Evolutionary conservation across 2,329 filamentous ascomycete genomes (phyloP), one percentile per base, ranked within the genome.

Genomic region (Phialocephala subalpina): DNA sequence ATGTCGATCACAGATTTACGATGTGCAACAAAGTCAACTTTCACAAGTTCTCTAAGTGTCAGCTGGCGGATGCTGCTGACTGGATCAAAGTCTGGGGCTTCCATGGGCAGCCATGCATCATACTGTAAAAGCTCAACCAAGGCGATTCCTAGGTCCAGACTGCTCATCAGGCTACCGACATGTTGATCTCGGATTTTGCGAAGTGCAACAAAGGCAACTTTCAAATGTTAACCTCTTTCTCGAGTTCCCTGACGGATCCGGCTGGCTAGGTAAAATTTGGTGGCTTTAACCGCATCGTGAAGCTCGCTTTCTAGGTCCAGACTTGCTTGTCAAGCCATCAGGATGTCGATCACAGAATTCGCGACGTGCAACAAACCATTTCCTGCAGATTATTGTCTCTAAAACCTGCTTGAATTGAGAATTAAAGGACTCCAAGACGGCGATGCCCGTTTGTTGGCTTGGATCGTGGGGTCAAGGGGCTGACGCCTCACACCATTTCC

Each of bases 341-440:
- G 3, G 2, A 33, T 62, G 64, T 42, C 20, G 60, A 66, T 66
- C 64, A 12, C 38, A 14, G 11, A 58, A 52, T 36, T 7, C 57
- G 38, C 64, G 60, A 63, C 9, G n/a, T 63, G 64, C 64, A 66
- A 58, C 64, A 66, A 52, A 60, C 8, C 25, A 22, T 20, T 27
- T 33, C 14, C 25, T 18, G 2, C 27, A 14, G 49, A 14, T 33
- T 7, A 49, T 27, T 49, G n/a, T 49, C 49, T 53, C 49, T 18
- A 18, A 53, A 53, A 53, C 49, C 49, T 53, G 49, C 49, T 53
- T 53, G 14, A 1, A 18, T 53, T 53, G 49, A 29, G 9, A 16
- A 12, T 18, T 6, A n/a, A 11, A 53, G 27, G 49, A 14, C 16
- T 53, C 22, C 49, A 27, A 53, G 38, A 57, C 55, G 55, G 55